A percentile compares a stretch with the other conserved stretches of the same genome.
Evolutionary conservation across 768 basidiomycete species (phyloP).

Genomic region (Lactarius akahatsu): DNA sequence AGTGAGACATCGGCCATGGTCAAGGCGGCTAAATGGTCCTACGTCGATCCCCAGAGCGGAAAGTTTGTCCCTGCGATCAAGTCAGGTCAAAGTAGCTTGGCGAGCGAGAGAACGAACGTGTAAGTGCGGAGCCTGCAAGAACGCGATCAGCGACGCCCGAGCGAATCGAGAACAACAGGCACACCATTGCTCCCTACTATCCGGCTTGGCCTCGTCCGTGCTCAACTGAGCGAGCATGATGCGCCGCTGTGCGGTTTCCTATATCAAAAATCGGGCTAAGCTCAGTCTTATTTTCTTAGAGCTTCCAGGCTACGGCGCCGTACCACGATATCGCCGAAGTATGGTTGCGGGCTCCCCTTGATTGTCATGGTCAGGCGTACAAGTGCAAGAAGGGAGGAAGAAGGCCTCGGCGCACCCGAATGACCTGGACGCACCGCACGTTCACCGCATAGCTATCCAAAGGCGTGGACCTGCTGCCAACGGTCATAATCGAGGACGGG

Average conservation of each 20-base stretch:
- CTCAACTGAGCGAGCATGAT: conserved; percentile 25
- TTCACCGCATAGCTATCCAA: conserved; percentile 9
- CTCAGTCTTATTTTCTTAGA: background rate
- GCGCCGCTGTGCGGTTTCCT: conserved; percentile 23
- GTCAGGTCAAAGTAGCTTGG: background rate
- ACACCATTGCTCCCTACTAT: conserved; percentile 15
- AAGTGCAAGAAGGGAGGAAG: background rate
- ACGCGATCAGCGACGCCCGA: background rate
- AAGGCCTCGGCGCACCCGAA: conserved; percentile 5
- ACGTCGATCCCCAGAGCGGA: conserved; percentile 24
- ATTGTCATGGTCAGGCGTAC: background rate
- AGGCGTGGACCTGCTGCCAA: background rate
- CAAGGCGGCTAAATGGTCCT: background rate
- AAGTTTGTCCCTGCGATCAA: conserved; percentile 12
- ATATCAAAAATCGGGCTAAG: background rate
- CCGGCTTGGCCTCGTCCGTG: conserved; percentile 19
- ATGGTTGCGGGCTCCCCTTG: conserved; percentile 14
- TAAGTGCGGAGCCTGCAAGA: conserved; percentile 17
- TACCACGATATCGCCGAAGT: conserved; percentile 22
- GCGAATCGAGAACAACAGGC: background rate
- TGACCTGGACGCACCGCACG: conserved; percentile 20
- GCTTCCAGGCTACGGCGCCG: background rate
- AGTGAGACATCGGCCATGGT: background rate
- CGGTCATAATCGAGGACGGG: background rate
- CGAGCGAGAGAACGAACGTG: conserved; percentile 14